These are phyloP conservation scores for Calonectria honghensis DNA, from an alignment of 2,329 filamentous ascomycete species.

Conservation along the genomic window DNA sequence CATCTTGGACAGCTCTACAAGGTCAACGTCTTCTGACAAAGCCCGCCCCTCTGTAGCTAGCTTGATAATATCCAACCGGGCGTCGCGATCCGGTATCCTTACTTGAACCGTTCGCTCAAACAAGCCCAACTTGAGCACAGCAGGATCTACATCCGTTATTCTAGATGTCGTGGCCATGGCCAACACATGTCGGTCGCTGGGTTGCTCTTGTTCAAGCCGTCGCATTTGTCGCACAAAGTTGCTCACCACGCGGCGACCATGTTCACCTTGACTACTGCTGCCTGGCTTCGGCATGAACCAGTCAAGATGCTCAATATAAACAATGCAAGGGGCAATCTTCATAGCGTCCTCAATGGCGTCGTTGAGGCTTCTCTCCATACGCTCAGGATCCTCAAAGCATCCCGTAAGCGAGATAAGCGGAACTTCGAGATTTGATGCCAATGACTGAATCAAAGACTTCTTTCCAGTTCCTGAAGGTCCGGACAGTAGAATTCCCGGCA, in stretches of 20 bases:
- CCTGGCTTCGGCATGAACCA: conserved; percentile 84
- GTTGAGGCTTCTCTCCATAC: conserved; percentile 61
- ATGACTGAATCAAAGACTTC: conserved; percentile 83
- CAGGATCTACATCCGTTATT: conserved; percentile 89
- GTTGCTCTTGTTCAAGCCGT: conserved; percentile 82
- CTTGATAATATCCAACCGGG: conserved; percentile 85
- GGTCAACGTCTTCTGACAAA: conserved; percentile 82
- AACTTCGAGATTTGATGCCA: conserved; percentile 82
- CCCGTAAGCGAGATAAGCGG: conserved; percentile 78
- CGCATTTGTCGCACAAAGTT: conserved; percentile 93
- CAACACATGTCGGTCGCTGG: conserved; percentile 84
- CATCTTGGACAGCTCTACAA: conserved; percentile 83
- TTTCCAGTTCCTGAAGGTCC: conserved; percentile 89
- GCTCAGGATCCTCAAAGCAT: conserved; percentile 63
- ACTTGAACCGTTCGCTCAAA: conserved; percentile 92
- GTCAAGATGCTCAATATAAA: conserved; percentile 96
- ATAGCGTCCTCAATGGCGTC: conserved; percentile 84
- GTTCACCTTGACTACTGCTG: conserved; percentile 88
- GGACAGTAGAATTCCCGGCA: conserved; percentile 80
- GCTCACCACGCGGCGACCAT: conserved; percentile 90
- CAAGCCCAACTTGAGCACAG: conserved; percentile 81
- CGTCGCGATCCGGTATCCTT: conserved; percentile 87
- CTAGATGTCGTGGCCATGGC: conserved; percentile 94
- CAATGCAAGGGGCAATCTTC: conserved; percentile 87
- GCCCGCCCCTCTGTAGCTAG: conserved; percentile 81